Percentiles rank a stretch among this genome's conserved stretches.
phyloP scores from a whole-genome alignment of 805 yeast species.

The Lachancea cidri region DNA sequence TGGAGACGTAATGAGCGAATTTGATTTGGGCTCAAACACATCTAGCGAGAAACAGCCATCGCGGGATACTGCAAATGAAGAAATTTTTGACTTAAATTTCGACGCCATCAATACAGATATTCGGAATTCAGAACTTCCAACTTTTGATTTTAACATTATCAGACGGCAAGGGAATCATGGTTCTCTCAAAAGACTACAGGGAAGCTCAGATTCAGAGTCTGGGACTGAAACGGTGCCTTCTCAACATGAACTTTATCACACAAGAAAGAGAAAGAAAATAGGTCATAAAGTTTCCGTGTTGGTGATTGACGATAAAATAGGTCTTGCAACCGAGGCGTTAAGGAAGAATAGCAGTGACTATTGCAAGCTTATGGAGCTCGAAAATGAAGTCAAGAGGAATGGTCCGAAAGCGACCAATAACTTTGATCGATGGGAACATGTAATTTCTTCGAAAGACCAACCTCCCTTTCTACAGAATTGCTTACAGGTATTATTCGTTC shows the following conservation, averaged over 20 bases:
- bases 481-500: conserved; percentile 3
- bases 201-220: no score
- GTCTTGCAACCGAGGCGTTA: conserved; percentile 23
- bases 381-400: neutral
- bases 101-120: neutral
- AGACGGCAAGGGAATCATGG: neutral
- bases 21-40: conserved; percentile 3
- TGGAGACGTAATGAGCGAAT: conserved; percentile 25
- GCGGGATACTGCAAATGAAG: neutral
- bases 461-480: conserved; percentile 13
- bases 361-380: conserved; percentile 16
- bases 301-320: conserved; percentile 21
- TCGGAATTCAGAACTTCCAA: neutral
- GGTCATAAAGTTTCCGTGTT: neutral
- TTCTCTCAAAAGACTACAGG: no score
- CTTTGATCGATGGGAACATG: neutral
- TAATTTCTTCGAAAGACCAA: conserved; percentile 2
- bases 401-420: no score
- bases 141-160: neutral
- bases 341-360: conserved; percentile 22
- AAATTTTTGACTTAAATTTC: neutral
- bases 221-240: no score
- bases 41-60: neutral
- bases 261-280: neutral
- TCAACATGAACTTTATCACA: neutral